Percentiles rank a stretch among this genome's conserved stretches.
phyloP scores from a whole-genome alignment of 257 asterid species.

The Solanum lignicaule region DNA sequence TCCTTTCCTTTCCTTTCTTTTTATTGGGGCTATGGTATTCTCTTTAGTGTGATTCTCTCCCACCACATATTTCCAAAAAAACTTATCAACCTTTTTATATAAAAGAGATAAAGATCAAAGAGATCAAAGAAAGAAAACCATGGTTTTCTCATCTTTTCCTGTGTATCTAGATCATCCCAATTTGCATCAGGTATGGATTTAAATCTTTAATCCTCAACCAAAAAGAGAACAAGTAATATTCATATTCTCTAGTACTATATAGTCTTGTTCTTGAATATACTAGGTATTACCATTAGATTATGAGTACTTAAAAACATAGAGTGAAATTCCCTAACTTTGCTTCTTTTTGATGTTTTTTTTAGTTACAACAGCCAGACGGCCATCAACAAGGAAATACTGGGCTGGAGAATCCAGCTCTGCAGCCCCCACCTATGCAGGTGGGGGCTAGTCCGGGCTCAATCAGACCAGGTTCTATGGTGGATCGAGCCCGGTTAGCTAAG shows the following conservation, averaged over 20 bases:
- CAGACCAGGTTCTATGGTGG: constrained; percentile 42
- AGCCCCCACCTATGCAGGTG: constrained; percentile 1
- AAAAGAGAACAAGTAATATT: constrained; percentile 17
- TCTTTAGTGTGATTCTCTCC: constrained; percentile 19
- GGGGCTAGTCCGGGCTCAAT: constrained; percentile 10
- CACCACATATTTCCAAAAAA: constrained; percentile 36
- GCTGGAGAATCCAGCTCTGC: neutral
- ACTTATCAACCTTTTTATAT: constrained; percentile 21
- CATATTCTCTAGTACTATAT: constrained; percentile 15
- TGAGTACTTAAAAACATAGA: neutral
- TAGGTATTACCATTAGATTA: neutral
- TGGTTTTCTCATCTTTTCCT: constrained; percentile 45
- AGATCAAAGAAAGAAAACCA: constrained; percentile 15
- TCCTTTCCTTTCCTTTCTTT: constrained; percentile 1
- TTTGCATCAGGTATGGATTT: constrained; percentile 37
- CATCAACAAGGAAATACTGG: constrained; percentile 20
- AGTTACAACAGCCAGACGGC: constrained; percentile 24
- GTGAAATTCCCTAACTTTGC: neutral
- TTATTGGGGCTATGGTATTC: constrained; percentile 20
- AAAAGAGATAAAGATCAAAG: constrained; percentile 18
- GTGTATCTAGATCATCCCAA: constrained; percentile 44
- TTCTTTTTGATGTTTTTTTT: neutral
- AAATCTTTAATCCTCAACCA: neutral
- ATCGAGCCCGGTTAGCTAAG: constrained; percentile 27
- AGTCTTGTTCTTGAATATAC: constrained; percentile 37